phyloP scores from a whole-genome alignment of 2,329 filamentous ascomycete genomes.

The Colletotrichum sp. region DNA sequence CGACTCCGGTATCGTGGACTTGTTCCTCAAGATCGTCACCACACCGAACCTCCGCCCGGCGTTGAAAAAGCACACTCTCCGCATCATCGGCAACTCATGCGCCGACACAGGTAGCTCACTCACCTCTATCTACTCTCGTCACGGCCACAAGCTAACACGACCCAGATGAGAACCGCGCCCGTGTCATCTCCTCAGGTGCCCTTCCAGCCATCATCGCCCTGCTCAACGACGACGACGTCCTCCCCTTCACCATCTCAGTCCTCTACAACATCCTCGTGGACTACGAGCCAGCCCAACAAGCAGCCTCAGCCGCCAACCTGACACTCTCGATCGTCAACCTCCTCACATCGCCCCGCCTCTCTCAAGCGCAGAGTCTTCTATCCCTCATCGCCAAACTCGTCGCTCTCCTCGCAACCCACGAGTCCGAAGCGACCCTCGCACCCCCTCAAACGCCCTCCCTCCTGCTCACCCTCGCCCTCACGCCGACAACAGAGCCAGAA shows the following conservation, averaged over 20 bases:
- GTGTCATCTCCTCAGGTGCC: constrained; percentile 55
- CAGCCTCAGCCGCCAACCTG: constrained; percentile 53
- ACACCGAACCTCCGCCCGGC: constrained; percentile 40
- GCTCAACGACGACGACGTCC: constrained; percentile 50
- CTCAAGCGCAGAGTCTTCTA: constrained; percentile 47
- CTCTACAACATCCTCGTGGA: constrained; percentile 69
- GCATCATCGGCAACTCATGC: constrained; percentile 66
- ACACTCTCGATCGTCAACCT: constrained; percentile 55
- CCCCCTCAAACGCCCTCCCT: constrained; percentile 50
- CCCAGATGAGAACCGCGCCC: constrained; percentile 63
- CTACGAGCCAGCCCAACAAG: constrained; percentile 66
- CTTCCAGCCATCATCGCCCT: constrained; percentile 53
- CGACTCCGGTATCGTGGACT: constrained; percentile 61
- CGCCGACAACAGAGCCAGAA: constrained; percentile 52
- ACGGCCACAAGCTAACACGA: neutral
- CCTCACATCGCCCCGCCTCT: constrained; percentile 49
- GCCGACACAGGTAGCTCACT: constrained; percentile 57
- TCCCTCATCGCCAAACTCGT: constrained; percentile 63
- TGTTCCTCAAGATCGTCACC: constrained; percentile 56
- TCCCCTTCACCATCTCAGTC: constrained; percentile 62
- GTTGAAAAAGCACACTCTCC: constrained; percentile 60
- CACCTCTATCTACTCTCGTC: neutral
- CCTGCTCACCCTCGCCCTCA: constrained; percentile 55
- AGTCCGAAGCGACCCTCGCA: constrained; percentile 50
- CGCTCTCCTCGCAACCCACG: constrained; percentile 56